These are phyloP conservation scores for Lactarius sanguifluus DNA, from an alignment of 768 basidiomycete species.

Conservation along the genomic window DNA sequence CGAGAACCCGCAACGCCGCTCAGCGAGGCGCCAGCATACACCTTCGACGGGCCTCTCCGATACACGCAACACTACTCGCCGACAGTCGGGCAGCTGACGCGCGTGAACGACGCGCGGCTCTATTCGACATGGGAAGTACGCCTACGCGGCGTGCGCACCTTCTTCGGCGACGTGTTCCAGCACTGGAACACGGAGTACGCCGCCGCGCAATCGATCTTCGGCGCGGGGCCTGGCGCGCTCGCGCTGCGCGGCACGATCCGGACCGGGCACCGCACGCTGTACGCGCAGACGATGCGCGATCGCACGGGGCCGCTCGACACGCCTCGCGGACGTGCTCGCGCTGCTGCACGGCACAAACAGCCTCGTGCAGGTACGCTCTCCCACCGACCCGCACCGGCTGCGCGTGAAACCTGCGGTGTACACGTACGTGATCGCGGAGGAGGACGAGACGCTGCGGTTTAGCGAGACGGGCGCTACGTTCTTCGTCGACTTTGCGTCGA, in stretches of 20 bases:
- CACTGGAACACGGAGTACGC: slow-evolving; percentile 66
- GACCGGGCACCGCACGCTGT: slow-evolving; percentile 71
- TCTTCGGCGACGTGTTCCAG: slow-evolving; percentile 62
- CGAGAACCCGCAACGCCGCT: slow-evolving; percentile 43
- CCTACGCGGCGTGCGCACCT: slow-evolving; percentile 55
- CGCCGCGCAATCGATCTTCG: slow-evolving; percentile 71
- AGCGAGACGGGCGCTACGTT: slow-evolving; percentile 87
- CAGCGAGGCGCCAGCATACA: slow-evolving; percentile 50
- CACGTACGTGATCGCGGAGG: slow-evolving; percentile 77
- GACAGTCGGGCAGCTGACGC: slow-evolving; percentile 62
- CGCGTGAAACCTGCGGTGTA: slow-evolving; percentile 81
- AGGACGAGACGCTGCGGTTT: slow-evolving; percentile 77
- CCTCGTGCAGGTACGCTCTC: neutral
- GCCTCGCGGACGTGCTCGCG: slow-evolving; percentile 47
- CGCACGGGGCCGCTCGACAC: slow-evolving; percentile 58
- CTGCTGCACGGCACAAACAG: slow-evolving; percentile 48
- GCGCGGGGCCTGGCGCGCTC: slow-evolving; percentile 53
- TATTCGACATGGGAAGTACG: slow-evolving; percentile 82
- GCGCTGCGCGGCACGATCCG: slow-evolving; percentile 70
- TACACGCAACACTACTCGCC: slow-evolving; percentile 72
- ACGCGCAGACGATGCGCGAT: slow-evolving; percentile 64
- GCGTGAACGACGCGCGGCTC: slow-evolving; percentile 57
- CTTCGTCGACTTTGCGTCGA: slow-evolving; percentile 83
- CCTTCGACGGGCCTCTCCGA: slow-evolving; percentile 72
- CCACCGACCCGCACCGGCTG: slow-evolving; percentile 63